Conservation (phyloP, 768 basidiomycete genomes). For the Lactarius psammicola region DNA sequence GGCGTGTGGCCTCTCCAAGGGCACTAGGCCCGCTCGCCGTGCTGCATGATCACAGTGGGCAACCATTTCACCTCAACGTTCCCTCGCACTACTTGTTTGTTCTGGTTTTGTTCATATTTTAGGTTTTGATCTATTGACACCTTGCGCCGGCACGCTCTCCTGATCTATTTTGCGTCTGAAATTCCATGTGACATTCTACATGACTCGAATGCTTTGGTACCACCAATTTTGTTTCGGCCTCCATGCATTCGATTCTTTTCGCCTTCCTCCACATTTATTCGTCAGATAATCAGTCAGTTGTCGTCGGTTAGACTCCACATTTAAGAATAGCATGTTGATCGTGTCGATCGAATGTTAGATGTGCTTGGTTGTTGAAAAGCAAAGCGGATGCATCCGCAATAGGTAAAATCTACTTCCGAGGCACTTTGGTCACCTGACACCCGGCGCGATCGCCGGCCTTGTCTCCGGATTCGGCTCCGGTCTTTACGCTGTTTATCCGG, state of each 20-base stretch:
- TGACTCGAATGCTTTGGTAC: neutral
- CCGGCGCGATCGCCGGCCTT: neutral
- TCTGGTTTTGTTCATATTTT: neutral
- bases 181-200: neutral
- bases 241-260: too few relatives aligned
- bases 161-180: neutral
- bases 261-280: neutral
- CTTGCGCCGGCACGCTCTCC: neutral
- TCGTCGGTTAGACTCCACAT: too few relatives aligned
- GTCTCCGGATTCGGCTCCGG: neutral
- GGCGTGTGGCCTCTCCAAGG: constrained; percentile 7
- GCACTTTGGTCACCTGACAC: neutral
- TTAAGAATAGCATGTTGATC: too few relatives aligned
- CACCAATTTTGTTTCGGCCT: too few relatives aligned
- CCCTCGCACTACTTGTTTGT: neutral
- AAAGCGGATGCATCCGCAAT: too few relatives aligned
- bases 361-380: neutral
- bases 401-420: neutral
- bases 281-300: neutral
- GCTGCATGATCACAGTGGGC: neutral
- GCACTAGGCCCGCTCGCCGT: neutral
- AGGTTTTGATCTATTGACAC: neutral
- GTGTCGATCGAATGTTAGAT: too few relatives aligned
- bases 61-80: too few relatives aligned
- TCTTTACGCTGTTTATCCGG: too few relatives aligned